phyloP scores from a whole-genome alignment of 495 filamentous ascomycete species.

The Penicillium robsamsonii region DNA sequence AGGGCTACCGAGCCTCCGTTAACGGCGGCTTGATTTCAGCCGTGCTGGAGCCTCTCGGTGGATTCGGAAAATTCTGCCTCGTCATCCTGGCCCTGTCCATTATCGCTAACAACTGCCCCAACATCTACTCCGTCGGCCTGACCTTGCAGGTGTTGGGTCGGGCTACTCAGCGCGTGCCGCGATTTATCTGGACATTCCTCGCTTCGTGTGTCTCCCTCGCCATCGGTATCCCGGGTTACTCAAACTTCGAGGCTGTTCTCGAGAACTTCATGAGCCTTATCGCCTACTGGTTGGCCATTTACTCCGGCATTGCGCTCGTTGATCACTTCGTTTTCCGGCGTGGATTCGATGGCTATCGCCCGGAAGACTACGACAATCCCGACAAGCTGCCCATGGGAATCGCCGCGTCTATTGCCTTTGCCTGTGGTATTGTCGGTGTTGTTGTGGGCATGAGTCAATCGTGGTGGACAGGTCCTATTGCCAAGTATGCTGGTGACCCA shows the following conservation, averaged over 20 bases:
- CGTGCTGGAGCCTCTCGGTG: constrained; percentile 65
- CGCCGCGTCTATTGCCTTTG: constrained; percentile 66
- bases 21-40: constrained; percentile 71
- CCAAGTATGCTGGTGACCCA: constrained; percentile 55
- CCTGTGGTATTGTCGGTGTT: constrained; percentile 68
- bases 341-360: constrained; percentile 59
- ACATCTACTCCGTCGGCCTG: constrained; percentile 78
- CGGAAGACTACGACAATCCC: constrained; percentile 59
- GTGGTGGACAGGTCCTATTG: constrained; percentile 75
- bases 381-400: constrained; percentile 65
- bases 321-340: constrained; percentile 80
- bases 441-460: constrained; percentile 74
- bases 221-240: constrained; percentile 76
- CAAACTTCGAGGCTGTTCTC: constrained; percentile 66
- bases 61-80: constrained; percentile 80
- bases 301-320: constrained; percentile 65
- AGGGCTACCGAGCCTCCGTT: constrained; percentile 58
- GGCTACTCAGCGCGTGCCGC: constrained; percentile 65
- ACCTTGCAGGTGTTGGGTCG: constrained; percentile 69
- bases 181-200: constrained; percentile 73
- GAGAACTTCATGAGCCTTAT: constrained; percentile 80
- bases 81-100: constrained; percentile 77
- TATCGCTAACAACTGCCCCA: constrained; percentile 85
- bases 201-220: constrained; percentile 69
- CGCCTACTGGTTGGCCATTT: constrained; percentile 84